phyloP scores from a whole-genome alignment of 352 stramenopile species.

The Globisporangium uncinulatum region DNA sequence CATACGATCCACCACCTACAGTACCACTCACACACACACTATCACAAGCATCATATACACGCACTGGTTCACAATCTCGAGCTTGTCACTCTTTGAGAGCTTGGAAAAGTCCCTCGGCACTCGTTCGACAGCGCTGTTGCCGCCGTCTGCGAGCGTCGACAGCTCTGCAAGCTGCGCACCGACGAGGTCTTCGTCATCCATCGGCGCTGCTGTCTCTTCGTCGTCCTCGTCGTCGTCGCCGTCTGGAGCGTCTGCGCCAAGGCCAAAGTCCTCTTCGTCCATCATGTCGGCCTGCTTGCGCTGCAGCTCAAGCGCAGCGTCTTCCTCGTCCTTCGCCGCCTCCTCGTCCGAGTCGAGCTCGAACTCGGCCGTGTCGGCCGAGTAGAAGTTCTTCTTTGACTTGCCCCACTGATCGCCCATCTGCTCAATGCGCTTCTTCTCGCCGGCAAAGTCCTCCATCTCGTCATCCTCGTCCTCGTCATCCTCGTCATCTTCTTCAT shows the following conservation, averaged over 20 bases:
- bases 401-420: conserved; percentile 85
- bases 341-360: conserved; percentile 80
- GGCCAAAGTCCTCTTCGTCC: conserved; percentile 85
- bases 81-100: conserved; percentile 83
- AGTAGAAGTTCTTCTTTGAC: conserved; percentile 86
- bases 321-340: conserved; percentile 75
- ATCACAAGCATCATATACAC: conserved; percentile 8
- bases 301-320: conserved; percentile 77
- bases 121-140: conserved; percentile 45
- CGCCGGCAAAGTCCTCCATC: conserved; percentile 47
- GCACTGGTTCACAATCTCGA: conserved; percentile 83
- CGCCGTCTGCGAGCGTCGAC: conserved; percentile 53
- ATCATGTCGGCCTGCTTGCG: conserved; percentile 81
- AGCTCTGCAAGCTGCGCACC: conserved; percentile 73
- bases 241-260: conserved; percentile 23
- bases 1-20: too few relatives aligned
- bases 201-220: conserved; percentile 11
- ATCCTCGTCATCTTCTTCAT: conserved; percentile 36
- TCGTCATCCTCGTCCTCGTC: conserved; percentile 37
- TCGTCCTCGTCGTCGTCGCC: conserved; percentile 35
- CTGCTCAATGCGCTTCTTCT: conserved; percentile 67
- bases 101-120: conserved; percentile 83
- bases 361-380: conserved; percentile 76
- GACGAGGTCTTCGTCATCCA: conserved; percentile 67
- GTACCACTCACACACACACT: background rate